Base-by-base conservation (phyloP, 2,329 filamentous ascomycete genomes). In the Passalora sequoiae region DNA sequence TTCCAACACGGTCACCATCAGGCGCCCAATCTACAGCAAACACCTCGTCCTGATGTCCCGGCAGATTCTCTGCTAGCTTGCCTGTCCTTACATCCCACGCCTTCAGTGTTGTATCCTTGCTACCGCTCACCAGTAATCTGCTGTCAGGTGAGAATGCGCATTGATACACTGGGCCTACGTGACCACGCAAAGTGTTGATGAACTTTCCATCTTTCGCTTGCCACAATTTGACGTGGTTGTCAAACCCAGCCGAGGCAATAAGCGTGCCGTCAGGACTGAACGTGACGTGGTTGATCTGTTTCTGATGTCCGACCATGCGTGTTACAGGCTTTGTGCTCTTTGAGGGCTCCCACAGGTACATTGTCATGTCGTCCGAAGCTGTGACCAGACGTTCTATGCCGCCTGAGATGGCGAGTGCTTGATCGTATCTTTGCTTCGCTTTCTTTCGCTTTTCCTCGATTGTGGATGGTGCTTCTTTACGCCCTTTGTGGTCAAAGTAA, bases 211-310 rank as follows among this genome's bases (percentile, higher is more conserved):
- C 85, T 61, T 78, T 75, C 2, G 84, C 85, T 54, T 82, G 86
- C 89, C 89, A 97, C 19, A 96, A 69, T 68, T 95, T 95, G 56
- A 91, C 88, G 59, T 91, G 86, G 63, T 97, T 98, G 65, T 98
- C 92, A 70, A 91, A 98, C 3, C 84, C 83, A 6, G 86, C 83
- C 27, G 86, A 94, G 6, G 92, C 92, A 57, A 98, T 89, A 46
- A 91, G 76, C 6, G 79, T 75, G 24, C 89, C 91, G 60, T 97
- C 89, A 0, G 91, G 89, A 1, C 88, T 95, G 67, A 97, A 97
- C 0, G 83, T 85, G 36, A 97, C 89, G 62, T 96, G 86, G 65
- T 97, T 96, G 55, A 97, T 89, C 61, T 91, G 86, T 69, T 97
- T 97, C 64, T 96, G 88, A 60, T 98, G 92, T 2, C 92, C 92